phyloP scores from a whole-genome alignment of 306 rosid species.

The Purshia tridentata region DNA sequence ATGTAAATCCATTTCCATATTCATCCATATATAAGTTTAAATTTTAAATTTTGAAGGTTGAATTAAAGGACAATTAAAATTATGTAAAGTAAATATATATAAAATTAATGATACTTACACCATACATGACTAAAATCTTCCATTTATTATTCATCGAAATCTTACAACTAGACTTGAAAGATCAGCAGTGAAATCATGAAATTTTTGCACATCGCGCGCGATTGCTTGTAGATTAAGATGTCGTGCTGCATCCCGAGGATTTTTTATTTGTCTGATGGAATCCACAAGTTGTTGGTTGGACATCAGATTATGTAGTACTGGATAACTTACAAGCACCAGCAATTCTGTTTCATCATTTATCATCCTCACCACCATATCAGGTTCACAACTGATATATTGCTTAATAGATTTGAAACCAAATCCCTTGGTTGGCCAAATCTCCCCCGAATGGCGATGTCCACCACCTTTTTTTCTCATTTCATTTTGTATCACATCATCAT shows the following conservation, averaged over 20 bases:
- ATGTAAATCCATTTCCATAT: too few species aligned
- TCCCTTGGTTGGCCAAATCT: not conserved
- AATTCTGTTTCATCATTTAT: not conserved
- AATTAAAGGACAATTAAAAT: too few species aligned
- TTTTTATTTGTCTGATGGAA: not conserved
- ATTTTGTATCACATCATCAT: not conserved
- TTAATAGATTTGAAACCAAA: not conserved
- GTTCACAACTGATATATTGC: not conserved
- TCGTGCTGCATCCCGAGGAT: not conserved
- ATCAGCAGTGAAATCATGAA: not conserved
- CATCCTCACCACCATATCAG: not conserved
- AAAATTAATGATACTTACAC: too few species aligned
- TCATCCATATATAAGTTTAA: too few species aligned
- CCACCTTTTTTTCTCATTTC: too few species aligned
- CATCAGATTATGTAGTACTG: not conserved
- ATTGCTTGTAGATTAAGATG: not conserved
- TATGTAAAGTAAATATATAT: too few species aligned
- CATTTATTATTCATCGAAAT: not conserved
- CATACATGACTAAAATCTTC: too few species aligned
- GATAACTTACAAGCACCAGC: not conserved
- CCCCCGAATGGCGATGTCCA: too few species aligned
- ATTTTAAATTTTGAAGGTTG: too few species aligned
- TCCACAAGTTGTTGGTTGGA: not conserved
- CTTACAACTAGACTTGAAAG: not conserved
- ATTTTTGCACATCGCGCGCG: not conserved